phyloP scores from a whole-genome alignment of 306 rosid species.

The Medicago arabica region DNA sequence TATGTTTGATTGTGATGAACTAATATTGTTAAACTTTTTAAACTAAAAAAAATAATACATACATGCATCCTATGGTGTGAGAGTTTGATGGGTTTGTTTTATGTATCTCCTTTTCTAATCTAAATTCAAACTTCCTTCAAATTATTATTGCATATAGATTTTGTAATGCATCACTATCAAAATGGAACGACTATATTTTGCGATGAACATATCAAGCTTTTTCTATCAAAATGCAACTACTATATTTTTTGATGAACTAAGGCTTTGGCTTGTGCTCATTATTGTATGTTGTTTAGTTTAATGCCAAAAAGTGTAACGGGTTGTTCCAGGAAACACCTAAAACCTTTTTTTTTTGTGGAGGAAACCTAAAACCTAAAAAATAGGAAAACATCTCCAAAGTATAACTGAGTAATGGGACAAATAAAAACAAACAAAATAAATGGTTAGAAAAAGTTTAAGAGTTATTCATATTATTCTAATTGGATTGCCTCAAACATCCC shows the following conservation, averaged over 20 bases:
- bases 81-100: not conserved
- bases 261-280: not conserved
- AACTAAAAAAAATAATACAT: not conserved
- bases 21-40: not conserved
- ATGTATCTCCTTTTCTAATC: not conserved
- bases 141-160: not conserved
- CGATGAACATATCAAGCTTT: too few relatives aligned
- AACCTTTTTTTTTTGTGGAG: too few relatives aligned
- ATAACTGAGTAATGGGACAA: slow-evolving; percentile 36
- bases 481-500: slow-evolving; percentile 45
- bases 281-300: slow-evolving; percentile 32
- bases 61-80: not conserved
- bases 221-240: not conserved
- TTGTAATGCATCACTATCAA: too few relatives aligned
- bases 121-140: not conserved
- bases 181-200: too few relatives aligned
- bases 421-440: slow-evolving; percentile 37
- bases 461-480: slow-evolving; percentile 28
- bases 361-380: slow-evolving; percentile 2
- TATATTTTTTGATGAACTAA: too few relatives aligned
- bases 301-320: slow-evolving; percentile 15
- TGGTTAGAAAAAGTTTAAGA: slow-evolving; percentile 25
- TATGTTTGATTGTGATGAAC: too few relatives aligned
- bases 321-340: slow-evolving; percentile 26
- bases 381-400: slow-evolving; percentile 40